Conservation (phyloP, 2,329 filamentous ascomycete genomes). For the Beauveria scarabaeidicola region DNA sequence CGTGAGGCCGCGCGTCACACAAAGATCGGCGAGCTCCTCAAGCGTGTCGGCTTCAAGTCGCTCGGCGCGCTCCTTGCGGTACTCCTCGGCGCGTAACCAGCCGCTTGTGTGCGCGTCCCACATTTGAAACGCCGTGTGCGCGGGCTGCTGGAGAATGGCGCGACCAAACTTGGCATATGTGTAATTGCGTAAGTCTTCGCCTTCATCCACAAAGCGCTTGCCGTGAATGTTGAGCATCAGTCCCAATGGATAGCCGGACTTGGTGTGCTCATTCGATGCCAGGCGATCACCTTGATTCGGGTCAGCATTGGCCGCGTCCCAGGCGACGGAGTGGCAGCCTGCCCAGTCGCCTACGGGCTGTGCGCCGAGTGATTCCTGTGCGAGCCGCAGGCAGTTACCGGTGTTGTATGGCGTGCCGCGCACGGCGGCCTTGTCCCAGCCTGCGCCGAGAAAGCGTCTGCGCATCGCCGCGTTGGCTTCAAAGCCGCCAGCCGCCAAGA, state of each 20-base stretch:
- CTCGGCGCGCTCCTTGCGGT: slow-evolving; percentile 47
- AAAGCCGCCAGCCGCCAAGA: slow-evolving; percentile 55
- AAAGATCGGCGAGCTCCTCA: slow-evolving; percentile 46
- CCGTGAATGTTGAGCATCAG: slow-evolving; percentile 55
- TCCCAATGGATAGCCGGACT: slow-evolving; percentile 59
- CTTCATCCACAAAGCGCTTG: slow-evolving; percentile 57
- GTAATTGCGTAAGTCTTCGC: slow-evolving; percentile 55
- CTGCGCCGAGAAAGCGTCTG: slow-evolving; percentile 43
- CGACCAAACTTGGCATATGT: slow-evolving; percentile 59
- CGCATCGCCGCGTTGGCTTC: slow-evolving; percentile 52
- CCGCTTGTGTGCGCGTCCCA: slow-evolving; percentile 47
- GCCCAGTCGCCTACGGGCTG: slow-evolving; percentile 50
- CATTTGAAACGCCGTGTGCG: slow-evolving; percentile 52
- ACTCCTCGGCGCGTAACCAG: slow-evolving; percentile 54
- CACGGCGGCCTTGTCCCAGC: slow-evolving; percentile 55
- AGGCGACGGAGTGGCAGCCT: slow-evolving; percentile 56
- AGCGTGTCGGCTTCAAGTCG: slow-evolving; percentile 42
- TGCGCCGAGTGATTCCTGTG: slow-evolving; percentile 41
- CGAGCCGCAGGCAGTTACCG: slow-evolving; percentile 47
- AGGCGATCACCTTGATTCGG: slow-evolving; percentile 44
- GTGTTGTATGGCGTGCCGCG: slow-evolving; percentile 58
- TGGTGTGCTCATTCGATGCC: slow-evolving; percentile 60
- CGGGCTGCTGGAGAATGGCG: slow-evolving; percentile 51
- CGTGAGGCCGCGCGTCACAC: slow-evolving; percentile 37
- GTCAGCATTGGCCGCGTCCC: slow-evolving; percentile 52